A percentile compares a stretch with the other conserved stretches of the same genome.
Evolutionary conservation across 345 rosid species (phyloP).

Genomic region (Pugionium cornutum): DNA sequence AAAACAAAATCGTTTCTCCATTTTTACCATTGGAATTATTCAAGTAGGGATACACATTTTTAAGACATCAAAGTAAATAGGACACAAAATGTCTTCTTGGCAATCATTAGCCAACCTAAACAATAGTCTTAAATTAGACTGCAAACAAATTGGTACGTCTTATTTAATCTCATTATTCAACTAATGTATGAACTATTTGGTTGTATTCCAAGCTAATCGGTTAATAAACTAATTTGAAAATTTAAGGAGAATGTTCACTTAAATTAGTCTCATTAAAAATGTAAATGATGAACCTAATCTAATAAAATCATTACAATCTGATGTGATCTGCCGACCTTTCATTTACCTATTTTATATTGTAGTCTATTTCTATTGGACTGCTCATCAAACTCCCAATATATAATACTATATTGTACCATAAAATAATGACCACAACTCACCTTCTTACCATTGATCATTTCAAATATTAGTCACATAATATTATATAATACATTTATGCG

Average conservation of each 20-base stretch:
- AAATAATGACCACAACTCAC: conserved; percentile 27
- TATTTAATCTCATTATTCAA: too few relatives aligned
- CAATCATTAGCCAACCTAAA: too few relatives aligned
- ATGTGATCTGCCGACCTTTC: conserved; percentile 69
- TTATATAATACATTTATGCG: not conserved
- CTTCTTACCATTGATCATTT: conserved; percentile 36
- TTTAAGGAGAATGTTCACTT: not conserved
- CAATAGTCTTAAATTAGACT: too few relatives aligned
- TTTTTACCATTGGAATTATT: too few relatives aligned
- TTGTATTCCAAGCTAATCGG: not conserved
- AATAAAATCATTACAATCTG: conserved; percentile 58
- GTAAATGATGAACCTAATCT: conserved; percentile 52
- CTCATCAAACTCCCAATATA: conserved; percentile 37
- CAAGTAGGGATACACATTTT: too few relatives aligned
- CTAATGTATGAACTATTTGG: not conserved
- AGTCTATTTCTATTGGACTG: conserved; percentile 38
- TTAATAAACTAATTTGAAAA: not conserved
- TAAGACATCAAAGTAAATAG: too few relatives aligned
- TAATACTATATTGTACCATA: conserved; percentile 24
- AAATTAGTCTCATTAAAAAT: conserved; percentile 37
- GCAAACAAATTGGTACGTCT: too few relatives aligned
- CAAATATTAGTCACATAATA: conserved; percentile 18
- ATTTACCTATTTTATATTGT: not conserved
- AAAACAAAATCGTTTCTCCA: too few relatives aligned
- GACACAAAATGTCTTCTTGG: too few relatives aligned